Conservation (phyloP, 306 rosid species). For the Castanopsis chinensis region DNA sequence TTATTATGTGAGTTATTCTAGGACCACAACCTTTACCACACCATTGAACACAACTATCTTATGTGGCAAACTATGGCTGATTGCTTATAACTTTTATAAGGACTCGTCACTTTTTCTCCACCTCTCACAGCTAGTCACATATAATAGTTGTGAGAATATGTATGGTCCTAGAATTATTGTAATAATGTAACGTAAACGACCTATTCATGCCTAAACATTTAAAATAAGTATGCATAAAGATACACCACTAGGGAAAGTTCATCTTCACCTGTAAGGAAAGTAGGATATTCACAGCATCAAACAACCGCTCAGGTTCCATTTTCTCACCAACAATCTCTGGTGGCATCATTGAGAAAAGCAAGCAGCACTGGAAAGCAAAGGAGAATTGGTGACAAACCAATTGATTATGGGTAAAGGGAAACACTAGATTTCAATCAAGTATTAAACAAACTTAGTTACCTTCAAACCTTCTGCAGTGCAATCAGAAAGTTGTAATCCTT, state of each 20-base stretch:
- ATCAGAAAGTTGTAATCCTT: conserved; percentile 88
- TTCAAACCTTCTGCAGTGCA: conserved; percentile 75
- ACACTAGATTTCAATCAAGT: not conserved
- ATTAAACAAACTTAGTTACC: conserved; percentile 29
- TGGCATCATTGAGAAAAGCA: conserved; percentile 53
- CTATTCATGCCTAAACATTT: too few species aligned
- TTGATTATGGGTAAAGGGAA: not conserved
- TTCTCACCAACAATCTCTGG: conserved; percentile 68
- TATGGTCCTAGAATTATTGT: too few species aligned
- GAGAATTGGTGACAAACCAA: not conserved
- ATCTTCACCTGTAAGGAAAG: conserved; percentile 60
- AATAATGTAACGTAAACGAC: too few species aligned
- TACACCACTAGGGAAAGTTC: not conserved
- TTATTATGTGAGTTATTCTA: too few species aligned
- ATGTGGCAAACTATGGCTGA: rapidly evolving
- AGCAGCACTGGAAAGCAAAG: conserved; percentile 48
- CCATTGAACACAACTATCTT: too few species aligned
- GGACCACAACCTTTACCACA: too few species aligned
- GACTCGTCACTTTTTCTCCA: too few species aligned
- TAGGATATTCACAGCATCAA: conserved; percentile 61
- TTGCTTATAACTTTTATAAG: too few species aligned
- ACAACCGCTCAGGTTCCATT: conserved; percentile 53
- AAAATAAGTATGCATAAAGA: too few species aligned
- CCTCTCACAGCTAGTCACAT: too few species aligned
- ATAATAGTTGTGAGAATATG: too few species aligned